Evolutionary conservation across 2,329 filamentous ascomycete species (phyloP), one percentile per base, ranked within the genome.

Genomic region (Phaeosphaeria sp.): DNA sequence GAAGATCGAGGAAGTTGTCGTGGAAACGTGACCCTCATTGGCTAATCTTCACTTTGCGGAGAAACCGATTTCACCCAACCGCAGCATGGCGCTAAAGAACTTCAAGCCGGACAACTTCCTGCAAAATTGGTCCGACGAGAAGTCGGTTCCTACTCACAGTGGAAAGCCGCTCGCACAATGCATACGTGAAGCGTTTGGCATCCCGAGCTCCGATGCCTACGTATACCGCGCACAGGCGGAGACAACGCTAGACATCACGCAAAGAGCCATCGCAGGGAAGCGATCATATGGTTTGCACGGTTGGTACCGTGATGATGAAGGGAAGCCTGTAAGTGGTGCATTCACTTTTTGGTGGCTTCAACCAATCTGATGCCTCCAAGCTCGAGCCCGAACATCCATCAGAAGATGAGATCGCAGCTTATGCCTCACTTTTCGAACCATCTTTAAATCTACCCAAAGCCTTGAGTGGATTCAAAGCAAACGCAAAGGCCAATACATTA

Each of bases 341-440:
- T 24, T 51, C 25, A 61, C 40, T 52, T 27, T 40, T 18, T 18
- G 2, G 25, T 25, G 20, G 11, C n/a, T 45, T 46, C 27, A 42
- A 24, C 5, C 20, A 7, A 17, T 17, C 39, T 51, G 36, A 46
- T 18, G 2, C 1, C 9, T 21, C 17, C 39, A 43, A 74, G 61
- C 53, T 56, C 25, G 54, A 66, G 2, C 69, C 67, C 2, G 59
- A 65, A 1, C 55, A 71, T 46, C 71, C 71, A 7, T 59, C 64
- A 0, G 44, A 55, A 7, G 65, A 82, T 53, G 90, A 92, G 67
- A 83, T 89, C 55, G 81, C 84, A 44, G 85, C 89, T 18, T 92
- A 93, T 79, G 83, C 86, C 39, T 80, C 84, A 48, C 82, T 93
- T 68, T 92, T 92, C 80, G 80, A 80, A 30, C 83, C 89, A 1